Base-by-base conservation (phyloP, 768 basidiomycete species). In the Candolleomyces eurysporus region DNA sequence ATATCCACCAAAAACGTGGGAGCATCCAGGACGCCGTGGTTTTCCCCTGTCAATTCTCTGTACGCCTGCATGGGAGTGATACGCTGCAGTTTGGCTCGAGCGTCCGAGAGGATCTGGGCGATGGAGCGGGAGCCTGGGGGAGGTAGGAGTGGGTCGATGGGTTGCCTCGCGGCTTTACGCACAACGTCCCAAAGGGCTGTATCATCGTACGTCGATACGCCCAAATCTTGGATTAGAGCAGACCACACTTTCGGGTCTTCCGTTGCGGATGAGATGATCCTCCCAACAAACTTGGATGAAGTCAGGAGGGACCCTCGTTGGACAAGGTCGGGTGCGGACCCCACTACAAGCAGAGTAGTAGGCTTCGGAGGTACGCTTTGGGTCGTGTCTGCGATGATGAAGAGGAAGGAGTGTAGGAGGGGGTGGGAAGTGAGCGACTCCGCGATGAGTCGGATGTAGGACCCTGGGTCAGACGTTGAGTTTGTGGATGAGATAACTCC, bases 1-100 rank as follows among this genome's bases (percentile, higher is more conserved):
- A 92, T 91, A 70, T 92, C 91, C 7, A 93, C 90, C 46, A 93
- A 78, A 58, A 92, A 82, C 0, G 85, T 87, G 1, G 90, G 89
- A 45, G 84, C 84, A 4, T 76, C 78, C 43, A 82, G 77, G 30
- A 78, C 73, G 5, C 79, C 75, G 45, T 82, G 81, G 7, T 19
- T 43, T 3, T 40, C 54, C n/a, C 31, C n/a, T 32, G 32, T 32
- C 32, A 32, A 32, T 9, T 89, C 85, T 1, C 79, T 78, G 68
- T 80, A 84, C 0, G 90, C 90, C 64, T 88, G 78, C 17, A 66
- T 69, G 0, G 89, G 82, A 0, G 82, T 81, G 58, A 92, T 72
- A 6, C 91, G 82, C 61, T 90, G 82, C 2, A 92, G 78, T 36
- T 83, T 82, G 0, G 88, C 80, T 4, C 90, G 84, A 0, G 86